These are phyloP conservation scores for Hemisphaericaspora subhashii DNA, from an alignment of 1,139 yeast species.

Conservation along the genomic window DNA sequence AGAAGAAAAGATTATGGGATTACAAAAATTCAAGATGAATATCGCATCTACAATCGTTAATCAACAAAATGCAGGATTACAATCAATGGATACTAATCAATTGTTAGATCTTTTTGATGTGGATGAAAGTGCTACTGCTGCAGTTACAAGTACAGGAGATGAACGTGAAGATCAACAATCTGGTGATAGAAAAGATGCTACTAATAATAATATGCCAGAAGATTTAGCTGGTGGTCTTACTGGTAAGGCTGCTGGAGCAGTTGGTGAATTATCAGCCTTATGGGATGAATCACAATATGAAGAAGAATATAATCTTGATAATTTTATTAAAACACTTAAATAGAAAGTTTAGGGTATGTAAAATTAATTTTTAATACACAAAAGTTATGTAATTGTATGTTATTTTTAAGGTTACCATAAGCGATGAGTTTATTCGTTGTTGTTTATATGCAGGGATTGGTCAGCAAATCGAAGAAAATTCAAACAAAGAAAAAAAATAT, in stretches of 20 bases:
- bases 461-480: too few species aligned
- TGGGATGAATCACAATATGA: slow-evolving; percentile 98
- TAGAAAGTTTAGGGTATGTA: slow-evolving; percentile 14
- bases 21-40: slow-evolving; percentile 95
- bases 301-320: slow-evolving; percentile 92
- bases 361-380: background rate
- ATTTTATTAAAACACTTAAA: slow-evolving; percentile 77
- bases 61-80: slow-evolving; percentile 92
- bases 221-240: slow-evolving; percentile 64
- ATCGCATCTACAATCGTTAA: slow-evolving; percentile 95
- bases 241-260: slow-evolving; percentile 67
- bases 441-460: too few species aligned
- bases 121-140: slow-evolving; percentile 50
- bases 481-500: too few species aligned
- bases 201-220: slow-evolving; percentile 32
- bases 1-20: slow-evolving; percentile 98
- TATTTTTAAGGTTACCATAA: background rate
- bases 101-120: slow-evolving; percentile 85
- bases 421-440: too few species aligned
- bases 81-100: slow-evolving; percentile 96
- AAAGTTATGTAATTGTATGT: background rate
- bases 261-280: slow-evolving; percentile 87
- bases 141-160: slow-evolving; percentile 26
- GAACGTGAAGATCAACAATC: slow-evolving; percentile 26
- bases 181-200: slow-evolving; percentile 26